phyloP scores from a whole-genome alignment of 2,329 filamentous ascomycete species.

The Ceratocystis colombiana region DNA sequence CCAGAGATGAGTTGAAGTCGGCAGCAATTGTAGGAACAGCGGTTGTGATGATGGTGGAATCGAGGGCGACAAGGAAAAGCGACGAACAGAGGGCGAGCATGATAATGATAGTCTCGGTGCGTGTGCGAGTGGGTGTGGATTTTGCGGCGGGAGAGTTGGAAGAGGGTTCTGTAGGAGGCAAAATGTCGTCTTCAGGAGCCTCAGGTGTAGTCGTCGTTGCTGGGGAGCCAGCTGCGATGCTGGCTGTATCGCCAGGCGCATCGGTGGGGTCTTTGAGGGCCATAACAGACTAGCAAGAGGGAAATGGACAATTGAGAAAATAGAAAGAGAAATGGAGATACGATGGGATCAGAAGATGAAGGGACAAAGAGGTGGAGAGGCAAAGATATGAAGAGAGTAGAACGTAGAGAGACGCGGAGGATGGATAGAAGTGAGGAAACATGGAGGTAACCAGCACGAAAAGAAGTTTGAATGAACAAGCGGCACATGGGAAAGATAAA shows the following conservation, averaged over 20 bases:
- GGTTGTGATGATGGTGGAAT: slow-evolving; percentile 55
- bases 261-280: not conserved
- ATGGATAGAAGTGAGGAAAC: not conserved
- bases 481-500: not conserved
- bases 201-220: slow-evolving; percentile 30
- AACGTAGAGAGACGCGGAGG: not conserved
- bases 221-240: not conserved
- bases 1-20: slow-evolving; percentile 54
- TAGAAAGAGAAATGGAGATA: no score
- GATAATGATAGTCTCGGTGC: slow-evolving; percentile 35
- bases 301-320: no score
- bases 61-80: slow-evolving; percentile 46
- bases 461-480: no score
- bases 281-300: not conserved
- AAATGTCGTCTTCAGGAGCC: no score
- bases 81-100: slow-evolving; percentile 37
- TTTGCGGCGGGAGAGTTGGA: not conserved
- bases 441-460: not conserved
- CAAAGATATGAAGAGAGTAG: not conserved
- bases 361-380: not conserved
- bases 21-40: slow-evolving; percentile 55
- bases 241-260: slow-evolving; percentile 6
- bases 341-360: no score
- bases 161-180: not conserved
- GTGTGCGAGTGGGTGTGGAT: slow-evolving; percentile 30